phyloP scores from a whole-genome alignment of 371 early-diverging fungal species.

The Mucor sp. region DNA sequence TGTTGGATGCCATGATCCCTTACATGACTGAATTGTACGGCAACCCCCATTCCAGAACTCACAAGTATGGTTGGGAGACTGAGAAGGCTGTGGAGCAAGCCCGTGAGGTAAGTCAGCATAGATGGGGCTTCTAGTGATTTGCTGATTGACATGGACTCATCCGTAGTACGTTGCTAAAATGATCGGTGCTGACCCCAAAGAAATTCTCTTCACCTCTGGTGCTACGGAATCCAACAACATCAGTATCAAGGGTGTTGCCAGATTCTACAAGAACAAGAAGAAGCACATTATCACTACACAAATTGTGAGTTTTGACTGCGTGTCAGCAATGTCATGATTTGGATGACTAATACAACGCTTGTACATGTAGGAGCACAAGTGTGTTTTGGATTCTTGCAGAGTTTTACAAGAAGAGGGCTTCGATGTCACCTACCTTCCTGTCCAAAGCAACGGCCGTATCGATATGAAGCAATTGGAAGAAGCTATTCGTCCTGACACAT shows the following conservation, averaged over 20 bases:
- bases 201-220: slow-evolving; percentile 98
- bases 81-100: slow-evolving; percentile 96
- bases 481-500: slow-evolving; percentile 93
- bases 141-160: neutral
- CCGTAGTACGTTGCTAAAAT: slow-evolving; percentile 86
- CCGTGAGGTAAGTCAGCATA: slow-evolving; percentile 59
- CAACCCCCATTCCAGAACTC: slow-evolving; percentile 99
- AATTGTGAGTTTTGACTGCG: slow-evolving; percentile 57
- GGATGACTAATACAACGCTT: neutral
- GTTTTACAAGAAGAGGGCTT: slow-evolving; percentile 97
- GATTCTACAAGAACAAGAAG: slow-evolving; percentile 94
- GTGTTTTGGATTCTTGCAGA: slow-evolving; percentile 99
- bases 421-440: slow-evolving; percentile 98
- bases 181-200: slow-evolving; percentile 97
- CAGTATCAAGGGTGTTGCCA: slow-evolving; percentile 96
- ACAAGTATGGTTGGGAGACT: slow-evolving; percentile 98
- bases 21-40: slow-evolving; percentile 95
- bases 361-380: slow-evolving; percentile 93
- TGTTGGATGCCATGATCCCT: slow-evolving; percentile 98
- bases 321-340: too few species aligned
- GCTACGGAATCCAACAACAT: slow-evolving; percentile 99
- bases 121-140: neutral
- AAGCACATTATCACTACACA: slow-evolving; percentile 99
- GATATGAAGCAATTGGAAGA: slow-evolving; percentile 77
- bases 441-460: slow-evolving; percentile 86